These are phyloP conservation scores for Termitomyces sp. DNA, from an alignment of 768 basidiomycete genomes.

Conservation along the genomic window DNA sequence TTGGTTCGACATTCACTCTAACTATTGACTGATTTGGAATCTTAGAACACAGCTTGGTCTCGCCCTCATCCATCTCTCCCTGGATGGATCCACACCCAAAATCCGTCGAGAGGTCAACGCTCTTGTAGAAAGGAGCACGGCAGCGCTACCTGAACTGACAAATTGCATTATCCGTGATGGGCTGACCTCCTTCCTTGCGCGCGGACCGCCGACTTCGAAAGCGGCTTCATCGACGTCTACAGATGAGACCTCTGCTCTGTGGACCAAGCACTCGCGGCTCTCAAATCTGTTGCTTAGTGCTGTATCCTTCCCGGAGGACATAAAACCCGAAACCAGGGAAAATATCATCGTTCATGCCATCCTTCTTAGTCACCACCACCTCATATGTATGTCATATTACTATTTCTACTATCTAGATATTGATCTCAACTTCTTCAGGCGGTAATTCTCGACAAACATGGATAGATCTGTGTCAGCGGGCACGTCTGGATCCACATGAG, in stretches of 20 bases:
- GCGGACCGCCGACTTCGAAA: slow-evolving; percentile 22
- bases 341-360: slow-evolving; percentile 47
- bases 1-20: neutral
- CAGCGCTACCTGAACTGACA: slow-evolving; percentile 39
- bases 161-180: slow-evolving; percentile 58
- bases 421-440: slow-evolving; percentile 21
- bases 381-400: slow-evolving; percentile 41
- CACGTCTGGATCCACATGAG: slow-evolving; percentile 59
- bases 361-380: slow-evolving; percentile 70
- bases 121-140: slow-evolving; percentile 34
- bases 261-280: slow-evolving; percentile 49
- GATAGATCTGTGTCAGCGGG: slow-evolving; percentile 79
- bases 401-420: neutral
- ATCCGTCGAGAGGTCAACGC: slow-evolving; percentile 43
- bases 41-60: slow-evolving; percentile 57
- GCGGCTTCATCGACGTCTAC: slow-evolving; percentile 16
- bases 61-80: slow-evolving; percentile 62
- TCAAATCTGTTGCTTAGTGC: slow-evolving; percentile 49
- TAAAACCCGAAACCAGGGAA: slow-evolving; percentile 36
- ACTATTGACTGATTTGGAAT: neutral
- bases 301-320: slow-evolving; percentile 38
- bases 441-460: slow-evolving; percentile 57
- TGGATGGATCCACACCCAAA: slow-evolving; percentile 50
- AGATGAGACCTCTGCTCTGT: slow-evolving; percentile 26
- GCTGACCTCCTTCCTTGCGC: slow-evolving; percentile 39